Evolutionary conservation across 352 stramenopile species (phyloP), one percentile per base, ranked within the genome.

Genomic region (Phytophthora colocasiae): DNA sequence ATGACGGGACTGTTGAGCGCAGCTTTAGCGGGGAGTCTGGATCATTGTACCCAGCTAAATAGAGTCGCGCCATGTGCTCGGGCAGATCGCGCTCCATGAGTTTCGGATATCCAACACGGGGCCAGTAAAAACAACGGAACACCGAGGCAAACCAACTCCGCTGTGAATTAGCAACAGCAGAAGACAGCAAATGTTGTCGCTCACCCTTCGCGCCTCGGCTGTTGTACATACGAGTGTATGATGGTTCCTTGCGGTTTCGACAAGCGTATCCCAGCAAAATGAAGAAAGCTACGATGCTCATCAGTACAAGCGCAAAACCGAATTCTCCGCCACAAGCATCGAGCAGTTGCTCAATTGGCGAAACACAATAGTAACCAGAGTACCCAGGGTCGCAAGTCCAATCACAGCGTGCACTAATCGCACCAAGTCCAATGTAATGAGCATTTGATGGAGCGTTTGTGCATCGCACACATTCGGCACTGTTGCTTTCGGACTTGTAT

Each of bases 401-500:
- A 43, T 88, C 71, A 45, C 86, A 94, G 26, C 72, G 68, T 0
- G 81, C 65, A 31, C 64, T 89, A 27, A 63, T 89, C 3, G 68
- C 60, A 32, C 83, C 86, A 15, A 63, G 34, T 4, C 69, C 73
- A 9, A 85, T 67, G 50, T 92, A 94, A 63, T 94, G 86, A 2
- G 86, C 73, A 39, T 94, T 91, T 10, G 71, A 63, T 11, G 86
- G 86, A 10, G 83, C 81, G 32, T 92, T 94, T 0, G 55, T 66
- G 49, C 86, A 94, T 31, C 62, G 12, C 9, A 81, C 58, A 14
- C 86, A 94, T 63, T 92, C 84, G 50, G 87, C 84, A 50, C 84
- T 94, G 54, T 90, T 92, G 54, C 82, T 89, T 52, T 92, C 86
- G 14, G 82, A 83, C 38, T 94, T 94, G 63, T 83, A 94, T 27